Base-by-base conservation (phyloP, 768 basidiomycete genomes). In the Hirschioporus abietinus region DNA sequence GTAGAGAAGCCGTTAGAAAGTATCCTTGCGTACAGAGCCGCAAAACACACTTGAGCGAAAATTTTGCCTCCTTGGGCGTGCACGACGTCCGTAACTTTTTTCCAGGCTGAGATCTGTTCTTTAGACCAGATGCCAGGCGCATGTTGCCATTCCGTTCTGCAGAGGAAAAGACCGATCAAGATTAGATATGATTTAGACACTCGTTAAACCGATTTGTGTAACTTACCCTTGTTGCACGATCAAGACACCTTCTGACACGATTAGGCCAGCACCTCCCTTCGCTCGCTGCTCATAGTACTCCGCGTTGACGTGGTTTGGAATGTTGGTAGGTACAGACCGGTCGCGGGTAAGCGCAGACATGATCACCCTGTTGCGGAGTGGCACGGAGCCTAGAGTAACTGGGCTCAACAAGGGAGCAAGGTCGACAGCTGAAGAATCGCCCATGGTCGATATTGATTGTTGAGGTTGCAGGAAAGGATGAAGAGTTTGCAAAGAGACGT, bases 71-170 rank as follows among this genome's bases (percentile, higher is more conserved):
- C 82, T 42, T 78, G 80, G 8, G 72, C 70, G 69, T 86, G 84
- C 8, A 87, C 82, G 1, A 77, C 78, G 62, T 82, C 81, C 0
- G 77, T 80, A 63, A 86, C 74, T 61, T 76, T 78, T 67, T 78
- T 82, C 83, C 83, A 85, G 3, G 72, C 82, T 20, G 69, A 68
- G 10, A 81, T 74, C 66, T 84, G 82, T 35, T 80, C 78, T 10
- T 76, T 68, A 66, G 72, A 80, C 82, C 82, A 84, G 27, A 84
- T 79, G 5, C 83, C 83, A 17, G 82, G 82, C 0, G 79, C 79
- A 68, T 78, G 71, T 7, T 75, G 76, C 79, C 80, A 83, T 69
- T 82, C 80, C 15, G 81, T 77, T 10, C 82, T 82, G 65, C 24
- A 8, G 8, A 30, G 30, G 30, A 30, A 52, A 3, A 15, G 42